Conservation (phyloP, 805 yeast species). For the Wickerhamiella shivajii region DNA sequence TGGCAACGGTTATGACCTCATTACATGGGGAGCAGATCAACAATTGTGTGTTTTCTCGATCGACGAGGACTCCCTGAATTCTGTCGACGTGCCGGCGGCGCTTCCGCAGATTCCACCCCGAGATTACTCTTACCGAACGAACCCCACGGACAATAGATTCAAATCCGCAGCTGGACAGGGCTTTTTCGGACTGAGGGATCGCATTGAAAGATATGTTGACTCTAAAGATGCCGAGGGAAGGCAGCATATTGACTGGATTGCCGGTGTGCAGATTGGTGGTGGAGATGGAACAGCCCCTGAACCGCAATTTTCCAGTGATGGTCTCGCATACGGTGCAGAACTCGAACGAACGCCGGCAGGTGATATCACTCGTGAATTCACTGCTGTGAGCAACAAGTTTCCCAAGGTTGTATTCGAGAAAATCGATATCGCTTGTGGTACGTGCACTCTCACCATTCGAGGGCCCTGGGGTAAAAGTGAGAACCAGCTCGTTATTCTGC, state of each 20-base stretch:
- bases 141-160: slow-evolving; percentile 1
- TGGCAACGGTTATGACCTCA: slow-evolving; percentile 76
- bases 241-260: slow-evolving; percentile 64
- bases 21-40: slow-evolving; percentile 87
- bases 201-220: neutral
- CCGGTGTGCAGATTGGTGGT: slow-evolving; percentile 73
- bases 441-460: slow-evolving; percentile 54
- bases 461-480: slow-evolving; percentile 55
- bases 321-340: slow-evolving; percentile 11
- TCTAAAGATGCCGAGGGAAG: slow-evolving; percentile 5
- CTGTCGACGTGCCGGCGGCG: slow-evolving; percentile 22
- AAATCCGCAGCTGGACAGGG: neutral
- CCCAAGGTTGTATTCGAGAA: slow-evolving; percentile 77
- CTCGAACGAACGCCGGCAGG: slow-evolving; percentile 13
- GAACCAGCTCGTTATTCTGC: slow-evolving; percentile 41
- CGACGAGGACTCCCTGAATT: slow-evolving; percentile 33
- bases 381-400: slow-evolving; percentile 73
- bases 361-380: slow-evolving; percentile 83
- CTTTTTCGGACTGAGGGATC: slow-evolving; percentile 10
- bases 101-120: slow-evolving; percentile 5
- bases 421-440: slow-evolving; percentile 79
- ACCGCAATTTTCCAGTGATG: slow-evolving; percentile 18
- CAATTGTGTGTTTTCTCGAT: slow-evolving; percentile 75
- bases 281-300: neutral
- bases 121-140: slow-evolving; percentile 8